phyloP scores from a whole-genome alignment of 257 asterid species.

The Nicotiana undulata region DNA sequence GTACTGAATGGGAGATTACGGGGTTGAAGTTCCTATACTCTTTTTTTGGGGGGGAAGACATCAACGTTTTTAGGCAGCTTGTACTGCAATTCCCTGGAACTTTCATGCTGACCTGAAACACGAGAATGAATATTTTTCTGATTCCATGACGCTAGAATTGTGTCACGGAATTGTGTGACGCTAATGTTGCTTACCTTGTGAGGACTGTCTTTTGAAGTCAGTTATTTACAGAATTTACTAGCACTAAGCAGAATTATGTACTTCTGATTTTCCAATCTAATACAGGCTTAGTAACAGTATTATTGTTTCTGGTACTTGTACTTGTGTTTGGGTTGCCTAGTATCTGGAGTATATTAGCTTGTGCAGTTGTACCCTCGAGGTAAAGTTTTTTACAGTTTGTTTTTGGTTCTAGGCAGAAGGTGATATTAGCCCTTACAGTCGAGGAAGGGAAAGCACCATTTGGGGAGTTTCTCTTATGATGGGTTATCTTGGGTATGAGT shows the following conservation, averaged over 20 bases:
- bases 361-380: background rate
- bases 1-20: background rate
- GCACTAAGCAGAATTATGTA: too few species aligned
- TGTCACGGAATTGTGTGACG: too few species aligned
- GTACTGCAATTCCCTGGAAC: background rate
- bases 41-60: background rate
- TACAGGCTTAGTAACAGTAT: too few species aligned
- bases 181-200: too few species aligned
- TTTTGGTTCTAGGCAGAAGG: slow-evolving; percentile 58
- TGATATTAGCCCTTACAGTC: slow-evolving; percentile 66
- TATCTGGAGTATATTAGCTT: background rate
- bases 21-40: background rate
- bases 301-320: too few species aligned
- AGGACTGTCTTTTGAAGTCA: too few species aligned
- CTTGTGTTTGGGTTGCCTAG: too few species aligned
- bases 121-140: too few species aligned
- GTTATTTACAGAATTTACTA: too few species aligned
- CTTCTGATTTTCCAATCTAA: too few species aligned
- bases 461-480: slow-evolving; percentile 98
- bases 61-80: background rate
- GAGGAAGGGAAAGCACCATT: slow-evolving; percentile 89
- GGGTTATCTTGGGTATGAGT: slow-evolving; percentile 94
- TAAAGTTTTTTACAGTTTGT: background rate
- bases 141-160: too few species aligned
- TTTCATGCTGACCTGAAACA: background rate